Conservation (phyloP, 2,329 filamentous ascomycete species). For the Colletotrichum simmondsii region DNA sequence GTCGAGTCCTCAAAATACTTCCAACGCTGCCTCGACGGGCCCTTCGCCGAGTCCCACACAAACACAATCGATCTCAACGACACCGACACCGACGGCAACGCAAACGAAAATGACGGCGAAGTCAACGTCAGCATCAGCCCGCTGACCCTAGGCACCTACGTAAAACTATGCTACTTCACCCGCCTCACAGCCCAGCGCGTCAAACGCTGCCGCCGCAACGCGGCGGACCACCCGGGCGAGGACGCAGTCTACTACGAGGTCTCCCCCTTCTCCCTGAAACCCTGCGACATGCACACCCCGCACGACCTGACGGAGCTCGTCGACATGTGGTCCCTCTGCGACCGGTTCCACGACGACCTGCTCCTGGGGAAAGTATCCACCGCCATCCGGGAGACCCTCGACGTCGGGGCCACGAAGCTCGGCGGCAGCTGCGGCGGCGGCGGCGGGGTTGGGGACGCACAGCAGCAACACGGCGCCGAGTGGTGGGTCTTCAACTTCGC, state of each 20-base stretch:
- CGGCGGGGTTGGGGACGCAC: too few relatives aligned
- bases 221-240: conserved; percentile 11
- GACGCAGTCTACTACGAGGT: conserved; percentile 21
- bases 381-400: conserved; percentile 28
- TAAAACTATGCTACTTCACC: conserved; percentile 32
- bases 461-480: conserved; percentile 9
- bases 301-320: conserved; percentile 27
- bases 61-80: conserved; percentile 31
- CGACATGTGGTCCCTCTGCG: conserved; percentile 29
- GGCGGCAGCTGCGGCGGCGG: too few relatives aligned
- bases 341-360: conserved; percentile 29
- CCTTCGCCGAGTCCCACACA: conserved; percentile 19
- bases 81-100: background rate
- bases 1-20: conserved; percentile 31
- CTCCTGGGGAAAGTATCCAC: conserved; percentile 22
- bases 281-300: conserved; percentile 29
- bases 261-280: conserved; percentile 27
- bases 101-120: background rate
- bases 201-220: conserved; percentile 16
- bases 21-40: conserved; percentile 28
- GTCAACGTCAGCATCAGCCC: conserved; percentile 5
- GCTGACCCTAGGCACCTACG: conserved; percentile 24
- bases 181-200: conserved; percentile 27
- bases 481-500: conserved; percentile 29
- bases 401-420: conserved; percentile 13